Conservation (phyloP, 2,329 filamentous ascomycete genomes). For the Ascomycota sp. region DNA sequence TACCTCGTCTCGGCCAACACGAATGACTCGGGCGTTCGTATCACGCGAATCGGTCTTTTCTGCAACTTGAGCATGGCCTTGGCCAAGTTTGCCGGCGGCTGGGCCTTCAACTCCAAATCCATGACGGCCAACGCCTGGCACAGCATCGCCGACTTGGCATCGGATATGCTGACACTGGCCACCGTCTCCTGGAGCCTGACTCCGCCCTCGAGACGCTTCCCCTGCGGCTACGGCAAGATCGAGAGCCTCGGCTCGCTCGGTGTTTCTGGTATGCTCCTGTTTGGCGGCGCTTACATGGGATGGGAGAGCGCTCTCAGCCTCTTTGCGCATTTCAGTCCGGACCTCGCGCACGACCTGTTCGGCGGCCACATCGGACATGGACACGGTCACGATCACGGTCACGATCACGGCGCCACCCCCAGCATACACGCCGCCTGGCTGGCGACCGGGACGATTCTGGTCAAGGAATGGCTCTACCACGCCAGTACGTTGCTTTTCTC, state of each 20-base stretch:
- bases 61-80: constrained; percentile 90
- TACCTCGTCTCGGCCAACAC: constrained; percentile 80
- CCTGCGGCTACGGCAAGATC: constrained; percentile 89
- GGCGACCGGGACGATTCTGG: constrained; percentile 66
- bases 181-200: constrained; percentile 88
- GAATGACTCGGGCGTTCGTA: constrained; percentile 44
- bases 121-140: constrained; percentile 91
- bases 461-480: constrained; percentile 95
- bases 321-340: constrained; percentile 52
- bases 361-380: constrained; percentile 38
- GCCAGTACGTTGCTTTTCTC: constrained; percentile 51
- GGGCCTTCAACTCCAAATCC: constrained; percentile 84
- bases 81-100: constrained; percentile 80
- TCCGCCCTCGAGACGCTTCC: constrained; percentile 65
- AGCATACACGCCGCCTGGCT: constrained; percentile 92
- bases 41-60: constrained; percentile 39
- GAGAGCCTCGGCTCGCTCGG: constrained; percentile 87
- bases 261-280: constrained; percentile 76
- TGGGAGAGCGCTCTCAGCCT: constrained; percentile 49
- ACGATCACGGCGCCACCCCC: constrained; percentile 39
- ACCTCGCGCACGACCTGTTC: constrained; percentile 43
- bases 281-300: constrained; percentile 83
- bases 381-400: constrained; percentile 48
- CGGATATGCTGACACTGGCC: constrained; percentile 79
- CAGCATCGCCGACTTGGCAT: constrained; percentile 84